A percentile compares a stretch with the other conserved stretches of the same genome.
phyloP scores from a whole-genome alignment of 805 yeast species.

The Torulaspora franciscae region DNA sequence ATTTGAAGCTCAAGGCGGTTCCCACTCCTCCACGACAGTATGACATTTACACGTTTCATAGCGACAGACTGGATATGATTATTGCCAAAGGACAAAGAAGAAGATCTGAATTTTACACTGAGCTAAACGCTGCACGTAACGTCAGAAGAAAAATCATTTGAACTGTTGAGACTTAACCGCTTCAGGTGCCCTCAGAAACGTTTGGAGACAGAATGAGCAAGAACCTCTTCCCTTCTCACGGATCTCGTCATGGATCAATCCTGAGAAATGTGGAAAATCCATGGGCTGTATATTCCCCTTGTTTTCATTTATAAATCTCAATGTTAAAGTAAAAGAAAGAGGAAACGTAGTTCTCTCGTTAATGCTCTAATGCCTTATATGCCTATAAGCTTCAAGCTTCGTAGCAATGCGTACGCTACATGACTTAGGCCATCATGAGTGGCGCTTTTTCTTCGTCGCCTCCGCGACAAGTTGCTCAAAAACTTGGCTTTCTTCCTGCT shows the following conservation, averaged over 20 bases:
- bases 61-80: slow-evolving; percentile 2
- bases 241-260: no score
- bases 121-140: neutral
- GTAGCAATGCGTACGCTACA: neutral
- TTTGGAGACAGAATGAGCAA: no score
- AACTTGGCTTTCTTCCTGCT: slow-evolving; percentile 70
- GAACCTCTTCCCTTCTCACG: no score
- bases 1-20: slow-evolving; percentile 10
- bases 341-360: neutral
- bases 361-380: slow-evolving; percentile 2
- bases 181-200: no score
- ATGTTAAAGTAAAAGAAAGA: neutral
- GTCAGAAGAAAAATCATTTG: neutral
- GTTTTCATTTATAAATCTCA: neutral
- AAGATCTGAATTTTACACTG: neutral
- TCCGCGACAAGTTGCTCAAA: slow-evolving; percentile 67
- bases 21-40: slow-evolving; percentile 11
- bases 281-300: neutral
- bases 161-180: no score
- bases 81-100: neutral
- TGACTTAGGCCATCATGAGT: slow-evolving; percentile 7
- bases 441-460: slow-evolving; percentile 42
- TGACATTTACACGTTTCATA: slow-evolving; percentile 2
- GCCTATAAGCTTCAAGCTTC: neutral
- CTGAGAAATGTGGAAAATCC: no score